Percentiles rank a stretch among this genome's conserved stretches.
These are phyloP conservation scores for Nicotiana knightiana DNA, from an alignment of 257 asterid genomes.

Conservation along the genomic window DNA sequence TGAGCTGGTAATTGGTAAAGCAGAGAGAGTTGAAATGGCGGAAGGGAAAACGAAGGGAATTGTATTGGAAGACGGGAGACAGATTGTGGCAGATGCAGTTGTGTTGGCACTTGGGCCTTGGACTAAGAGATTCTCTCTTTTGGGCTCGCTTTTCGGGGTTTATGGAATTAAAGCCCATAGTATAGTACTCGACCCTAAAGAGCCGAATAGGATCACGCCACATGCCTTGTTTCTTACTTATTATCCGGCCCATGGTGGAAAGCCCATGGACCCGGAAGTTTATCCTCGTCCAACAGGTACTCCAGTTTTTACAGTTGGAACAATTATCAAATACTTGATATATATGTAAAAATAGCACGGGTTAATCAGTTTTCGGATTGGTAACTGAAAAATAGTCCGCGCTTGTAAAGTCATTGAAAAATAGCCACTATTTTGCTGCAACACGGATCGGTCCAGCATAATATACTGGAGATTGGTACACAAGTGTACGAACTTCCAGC, in stretches of 20 bases:
- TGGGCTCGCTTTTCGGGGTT: conserved; percentile 48
- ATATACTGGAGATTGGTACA: too few relatives aligned
- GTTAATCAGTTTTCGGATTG: too few relatives aligned
- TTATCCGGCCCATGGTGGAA: conserved; percentile 53
- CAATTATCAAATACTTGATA: too few relatives aligned
- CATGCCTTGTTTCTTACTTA: conserved; percentile 68
- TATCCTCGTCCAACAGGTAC: conserved; percentile 95
- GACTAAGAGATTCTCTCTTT: conserved; percentile 44
- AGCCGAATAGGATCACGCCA: conserved; percentile 36
- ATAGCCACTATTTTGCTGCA: too few relatives aligned
- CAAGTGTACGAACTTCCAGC: too few relatives aligned
- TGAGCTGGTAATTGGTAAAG: conserved; percentile 60
- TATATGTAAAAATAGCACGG: too few relatives aligned
- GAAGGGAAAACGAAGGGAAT: conserved; percentile 56
- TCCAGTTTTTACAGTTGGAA: neutral
- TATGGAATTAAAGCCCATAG: conserved; percentile 82
- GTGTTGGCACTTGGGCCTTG: conserved; percentile 95
- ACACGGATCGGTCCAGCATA: too few relatives aligned
- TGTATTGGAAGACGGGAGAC: conserved; percentile 55
- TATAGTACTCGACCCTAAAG: conserved; percentile 61
- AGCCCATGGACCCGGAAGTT: conserved; percentile 76
- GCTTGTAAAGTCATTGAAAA: too few relatives aligned
- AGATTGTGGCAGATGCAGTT: conserved; percentile 54
- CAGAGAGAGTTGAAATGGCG: conserved; percentile 49
- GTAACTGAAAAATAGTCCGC: too few relatives aligned